Percentiles rank a stretch among this genome's conserved stretches.
Evolutionary conservation across 2,329 filamentous ascomycete species (phyloP).

Genomic region (Beauveria rudraprayagi): DNA sequence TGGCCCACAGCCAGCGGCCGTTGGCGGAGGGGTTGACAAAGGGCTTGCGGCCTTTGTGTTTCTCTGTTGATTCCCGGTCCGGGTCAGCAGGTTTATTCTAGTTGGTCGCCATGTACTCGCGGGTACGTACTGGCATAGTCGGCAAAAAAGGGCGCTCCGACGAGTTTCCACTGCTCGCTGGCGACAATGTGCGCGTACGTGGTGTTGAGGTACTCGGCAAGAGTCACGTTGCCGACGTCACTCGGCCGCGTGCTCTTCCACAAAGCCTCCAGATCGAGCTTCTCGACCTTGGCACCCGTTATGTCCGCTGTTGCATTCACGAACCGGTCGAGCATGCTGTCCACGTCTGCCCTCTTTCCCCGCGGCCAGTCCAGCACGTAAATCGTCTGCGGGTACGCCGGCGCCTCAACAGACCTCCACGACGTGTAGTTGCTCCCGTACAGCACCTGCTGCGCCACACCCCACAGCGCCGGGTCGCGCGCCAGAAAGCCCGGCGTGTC

Average conservation of each 20-base stretch:
- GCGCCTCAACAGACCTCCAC: not conserved
- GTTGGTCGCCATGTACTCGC: not conserved
- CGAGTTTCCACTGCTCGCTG: conserved; percentile 2
- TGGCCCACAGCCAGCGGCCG: not conserved
- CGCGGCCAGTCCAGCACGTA: not conserved
- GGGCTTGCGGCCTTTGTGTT: conserved; percentile 6
- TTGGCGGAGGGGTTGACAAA: conserved; percentile 9
- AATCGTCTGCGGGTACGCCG: not conserved
- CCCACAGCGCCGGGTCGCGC: conserved; percentile 12
- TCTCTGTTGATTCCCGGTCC: not conserved
- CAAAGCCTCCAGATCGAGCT: not conserved
- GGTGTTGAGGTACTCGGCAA: not conserved
- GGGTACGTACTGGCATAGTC: conserved; percentile 2
- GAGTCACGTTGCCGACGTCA: not conserved
- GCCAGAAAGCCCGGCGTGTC: conserved; percentile 13
- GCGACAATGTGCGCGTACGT: conserved; percentile 2
- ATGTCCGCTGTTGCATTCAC: not conserved
- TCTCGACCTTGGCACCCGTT: conserved; percentile 1
- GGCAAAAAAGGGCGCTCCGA: conserved; percentile 7
- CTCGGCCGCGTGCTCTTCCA: conserved; percentile 4
- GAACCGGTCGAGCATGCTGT: not conserved
- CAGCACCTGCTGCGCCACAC: conserved; percentile 1
- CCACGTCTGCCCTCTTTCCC: not conserved
- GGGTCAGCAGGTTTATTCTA: not conserved
- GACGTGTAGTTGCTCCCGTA: conserved; percentile 1